Conservation (phyloP, 2,329 filamentous ascomycete genomes). For the Penicillium capsulatum region DNA sequence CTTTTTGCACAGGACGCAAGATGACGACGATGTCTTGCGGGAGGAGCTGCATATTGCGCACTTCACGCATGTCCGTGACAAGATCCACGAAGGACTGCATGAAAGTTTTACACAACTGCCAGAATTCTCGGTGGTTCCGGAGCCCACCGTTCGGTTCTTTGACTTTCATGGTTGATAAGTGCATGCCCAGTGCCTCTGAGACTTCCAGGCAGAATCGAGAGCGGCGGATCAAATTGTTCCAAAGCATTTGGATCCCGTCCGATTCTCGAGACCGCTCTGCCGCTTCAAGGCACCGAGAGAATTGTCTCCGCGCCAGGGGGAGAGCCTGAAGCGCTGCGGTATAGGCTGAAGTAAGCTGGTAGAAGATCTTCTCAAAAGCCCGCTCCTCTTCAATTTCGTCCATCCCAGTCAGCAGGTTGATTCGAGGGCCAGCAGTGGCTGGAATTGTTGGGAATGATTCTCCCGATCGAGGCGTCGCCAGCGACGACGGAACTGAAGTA, state of each 20-base stretch:
- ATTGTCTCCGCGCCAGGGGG: slow-evolving; percentile 64
- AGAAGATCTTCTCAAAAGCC: slow-evolving; percentile 76
- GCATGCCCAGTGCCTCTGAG: slow-evolving; percentile 66
- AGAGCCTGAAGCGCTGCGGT: slow-evolving; percentile 69
- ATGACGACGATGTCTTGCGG: slow-evolving; percentile 66
- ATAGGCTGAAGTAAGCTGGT: slow-evolving; percentile 68
- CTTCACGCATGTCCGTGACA: slow-evolving; percentile 46
- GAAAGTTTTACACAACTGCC: slow-evolving; percentile 64
- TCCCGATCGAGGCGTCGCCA: slow-evolving; percentile 70
- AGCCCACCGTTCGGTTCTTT: slow-evolving; percentile 74
- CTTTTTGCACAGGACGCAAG: slow-evolving; percentile 75
- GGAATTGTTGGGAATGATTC: slow-evolving; percentile 65
- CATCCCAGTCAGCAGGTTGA: slow-evolving; percentile 57
- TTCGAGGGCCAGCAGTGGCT: slow-evolving; percentile 47
- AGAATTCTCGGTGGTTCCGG: slow-evolving; percentile 56
- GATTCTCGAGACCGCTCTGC: slow-evolving; percentile 59
- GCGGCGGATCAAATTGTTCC: slow-evolving; percentile 67
- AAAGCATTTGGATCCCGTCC: slow-evolving; percentile 59
- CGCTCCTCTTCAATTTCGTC: slow-evolving; percentile 69
- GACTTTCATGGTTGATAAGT: slow-evolving; percentile 74
- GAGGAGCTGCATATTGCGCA: slow-evolving; percentile 47
- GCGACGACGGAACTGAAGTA: slow-evolving; percentile 43
- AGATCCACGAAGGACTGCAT: slow-evolving; percentile 48
- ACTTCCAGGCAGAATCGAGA: slow-evolving; percentile 68
- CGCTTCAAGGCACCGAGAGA: slow-evolving; percentile 59